Percentiles rank a stretch among this genome's conserved stretches.
Evolutionary conservation across 2,329 filamentous ascomycete species (phyloP).

Genomic region (Stagonosporopsis cucurbitacearum): DNA sequence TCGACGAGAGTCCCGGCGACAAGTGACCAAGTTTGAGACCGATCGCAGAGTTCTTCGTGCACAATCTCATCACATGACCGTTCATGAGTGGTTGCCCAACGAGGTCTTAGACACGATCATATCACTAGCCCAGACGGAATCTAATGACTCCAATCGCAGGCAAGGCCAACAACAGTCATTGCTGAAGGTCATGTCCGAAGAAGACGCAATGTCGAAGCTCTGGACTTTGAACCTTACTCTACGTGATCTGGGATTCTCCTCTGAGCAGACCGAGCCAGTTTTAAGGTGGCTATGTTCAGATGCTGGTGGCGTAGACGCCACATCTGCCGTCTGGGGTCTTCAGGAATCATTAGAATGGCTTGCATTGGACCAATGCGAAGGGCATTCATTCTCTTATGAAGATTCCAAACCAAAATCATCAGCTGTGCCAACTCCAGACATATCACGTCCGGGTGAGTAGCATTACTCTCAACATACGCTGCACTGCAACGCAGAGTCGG

Average conservation of each 20-base stretch:
- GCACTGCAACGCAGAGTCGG: neutral
- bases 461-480: neutral
- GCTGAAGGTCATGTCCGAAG: slow-evolving; percentile 65
- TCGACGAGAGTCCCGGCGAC: slow-evolving; percentile 77
- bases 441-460: slow-evolving; percentile 40
- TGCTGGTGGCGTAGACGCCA: slow-evolving; percentile 57
- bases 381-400: slow-evolving; percentile 76
- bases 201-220: slow-evolving; percentile 77
- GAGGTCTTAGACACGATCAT: slow-evolving; percentile 81
- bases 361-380: slow-evolving; percentile 73
- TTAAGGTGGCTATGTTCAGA: slow-evolving; percentile 46
- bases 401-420: slow-evolving; percentile 29
- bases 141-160: slow-evolving; percentile 58
- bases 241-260: slow-evolving; percentile 69
- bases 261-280: slow-evolving; percentile 39
- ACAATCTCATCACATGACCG: slow-evolving; percentile 76
- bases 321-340: slow-evolving; percentile 75
- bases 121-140: slow-evolving; percentile 72
- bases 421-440: slow-evolving; percentile 23
- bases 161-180: slow-evolving; percentile 47
- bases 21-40: slow-evolving; percentile 79
- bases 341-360: slow-evolving; percentile 91
- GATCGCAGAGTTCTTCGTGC: slow-evolving; percentile 81
- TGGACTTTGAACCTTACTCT: slow-evolving; percentile 86
- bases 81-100: slow-evolving; percentile 78